These are phyloP conservation scores for Xylariaceae sp. DNA, from an alignment of 2,329 filamentous ascomycete genomes.

Conservation along the genomic window DNA sequence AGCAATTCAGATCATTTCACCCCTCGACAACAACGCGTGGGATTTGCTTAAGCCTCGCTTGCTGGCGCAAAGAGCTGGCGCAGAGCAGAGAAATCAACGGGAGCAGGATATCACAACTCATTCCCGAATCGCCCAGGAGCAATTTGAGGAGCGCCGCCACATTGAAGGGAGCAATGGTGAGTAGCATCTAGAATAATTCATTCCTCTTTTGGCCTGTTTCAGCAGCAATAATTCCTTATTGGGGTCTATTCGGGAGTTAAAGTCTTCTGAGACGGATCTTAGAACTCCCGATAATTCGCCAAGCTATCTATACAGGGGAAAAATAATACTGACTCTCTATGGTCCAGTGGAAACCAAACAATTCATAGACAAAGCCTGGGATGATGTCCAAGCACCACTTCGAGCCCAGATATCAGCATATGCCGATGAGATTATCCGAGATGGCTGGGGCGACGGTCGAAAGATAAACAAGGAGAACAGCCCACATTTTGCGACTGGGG, in stretches of 20 bases:
- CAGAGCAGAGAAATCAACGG: slow-evolving; percentile 59
- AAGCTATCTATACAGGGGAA: too few relatives aligned
- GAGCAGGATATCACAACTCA: slow-evolving; percentile 37
- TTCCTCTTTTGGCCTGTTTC: too few relatives aligned
- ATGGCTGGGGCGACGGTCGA: slow-evolving; percentile 65
- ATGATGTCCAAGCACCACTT: slow-evolving; percentile 69
- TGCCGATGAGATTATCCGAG: slow-evolving; percentile 70
- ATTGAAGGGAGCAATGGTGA: slow-evolving; percentile 35
- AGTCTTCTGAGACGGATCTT: too few relatives aligned
- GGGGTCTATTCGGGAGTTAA: too few relatives aligned
- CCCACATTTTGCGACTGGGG: slow-evolving; percentile 71
- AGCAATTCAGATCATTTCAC: slow-evolving; percentile 68
- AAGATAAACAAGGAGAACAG: slow-evolving; percentile 65
- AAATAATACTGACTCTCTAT: too few relatives aligned
- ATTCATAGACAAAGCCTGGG: slow-evolving; percentile 69
- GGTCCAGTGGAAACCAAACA: slow-evolving; percentile 61
- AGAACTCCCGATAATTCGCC: too few relatives aligned
- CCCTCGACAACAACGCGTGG: slow-evolving; percentile 72
- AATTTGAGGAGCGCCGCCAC: slow-evolving; percentile 20
- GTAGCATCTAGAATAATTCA: too few relatives aligned
- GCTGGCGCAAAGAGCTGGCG: slow-evolving; percentile 64
- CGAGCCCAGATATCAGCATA: slow-evolving; percentile 66
- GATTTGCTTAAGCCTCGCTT: slow-evolving; percentile 68
- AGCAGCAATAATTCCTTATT: too few relatives aligned
- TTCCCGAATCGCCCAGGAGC: slow-evolving; percentile 41